Evolutionary conservation across 768 basidiomycete species (phyloP), one percentile per base, ranked within the genome.

Genomic region (Cantharellus cinnabarinus): DNA sequence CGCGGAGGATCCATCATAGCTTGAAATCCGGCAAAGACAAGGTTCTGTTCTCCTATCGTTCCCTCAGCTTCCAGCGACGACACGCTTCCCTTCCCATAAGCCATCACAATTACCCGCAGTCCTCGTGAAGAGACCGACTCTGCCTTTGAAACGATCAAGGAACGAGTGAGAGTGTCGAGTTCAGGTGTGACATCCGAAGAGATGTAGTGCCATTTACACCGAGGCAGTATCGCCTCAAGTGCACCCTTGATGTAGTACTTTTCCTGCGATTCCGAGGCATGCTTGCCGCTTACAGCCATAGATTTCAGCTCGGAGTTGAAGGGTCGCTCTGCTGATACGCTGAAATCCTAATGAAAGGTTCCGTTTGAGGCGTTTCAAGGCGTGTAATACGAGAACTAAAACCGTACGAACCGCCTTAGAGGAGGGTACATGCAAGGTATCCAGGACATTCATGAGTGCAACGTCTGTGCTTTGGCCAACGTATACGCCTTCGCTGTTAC

Each of bases 1-100:
- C 93, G 76, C 0, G 94, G 94, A 4, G 94, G 94, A 69, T 98
- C 94, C 58, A 85, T 73, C 90, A 97, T 98, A 5, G 88, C 90
- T 67, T 88, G 84, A 71, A 91, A 94, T 0, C 94, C 94, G 2
- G 79, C 86, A 67, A 98, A 97, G 4, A 93, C 77, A 4, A 98
- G 74, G 65, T 81, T 84, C 55, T 50, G 51, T 59, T 59, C 62
- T 41, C 64, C 67, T 0, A 69, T 57, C 0, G 64, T 58, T 2
- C 53, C 57, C 42, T 61, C 59, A 5, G 64, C 42, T 1, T 67
- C 58, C 0, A 70, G 63, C 3, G 67, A 58, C 51, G 80, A 78
- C 15, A 77, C 72, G 29, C 77, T 73, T 1, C 81, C 84, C 64
- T 79, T 82, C 0, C 89, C 89, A 64, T 84, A 94, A 0, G 90